Conservation (phyloP, 805 yeast species). For the Kodamaea kakaduensis region DNA sequence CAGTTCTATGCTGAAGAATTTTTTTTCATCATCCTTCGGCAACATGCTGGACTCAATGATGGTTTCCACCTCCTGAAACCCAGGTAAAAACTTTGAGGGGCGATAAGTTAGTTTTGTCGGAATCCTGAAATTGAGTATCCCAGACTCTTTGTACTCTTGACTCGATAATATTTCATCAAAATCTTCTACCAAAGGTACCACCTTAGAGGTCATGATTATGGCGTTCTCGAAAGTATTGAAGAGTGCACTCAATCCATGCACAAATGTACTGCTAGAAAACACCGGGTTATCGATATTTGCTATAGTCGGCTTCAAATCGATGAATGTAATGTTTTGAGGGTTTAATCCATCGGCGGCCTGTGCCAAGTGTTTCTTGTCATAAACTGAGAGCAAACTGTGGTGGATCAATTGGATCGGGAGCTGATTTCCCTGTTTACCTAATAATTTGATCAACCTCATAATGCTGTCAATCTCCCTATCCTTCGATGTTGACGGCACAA, state of each 20-base stretch:
- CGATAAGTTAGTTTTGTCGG: slow-evolving; percentile 20
- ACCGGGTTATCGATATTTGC: slow-evolving; percentile 6
- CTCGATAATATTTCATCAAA: slow-evolving; percentile 13
- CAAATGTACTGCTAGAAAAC: slow-evolving; percentile 10
- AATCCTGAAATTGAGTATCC: slow-evolving; percentile 26
- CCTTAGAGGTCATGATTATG: slow-evolving; percentile 24
- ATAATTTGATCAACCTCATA: slow-evolving; percentile 21
- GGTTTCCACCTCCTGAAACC: slow-evolving; percentile 27
- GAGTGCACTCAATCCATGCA: slow-evolving; percentile 21
- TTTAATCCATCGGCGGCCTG: slow-evolving; percentile 12
- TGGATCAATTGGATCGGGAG: slow-evolving; percentile 30
- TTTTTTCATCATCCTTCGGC: slow-evolving; percentile 18
- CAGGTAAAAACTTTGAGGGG: slow-evolving; percentile 20
- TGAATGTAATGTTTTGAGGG: slow-evolving; percentile 25
- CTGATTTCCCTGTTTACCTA: slow-evolving; percentile 23
- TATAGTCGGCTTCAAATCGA: slow-evolving; percentile 19
- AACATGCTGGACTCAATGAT: slow-evolving; percentile 19
- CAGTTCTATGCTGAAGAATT: slow-evolving; percentile 17
- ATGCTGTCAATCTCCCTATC: slow-evolving; percentile 17
- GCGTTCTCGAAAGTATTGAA: slow-evolving; percentile 33
- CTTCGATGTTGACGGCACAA: slow-evolving; percentile 16
- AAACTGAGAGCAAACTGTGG: slow-evolving; percentile 10
- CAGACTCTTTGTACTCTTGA: slow-evolving; percentile 19
- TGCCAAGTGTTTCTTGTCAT: slow-evolving; percentile 12
- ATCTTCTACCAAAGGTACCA: slow-evolving; percentile 16